phyloP scores from a whole-genome alignment of 768 basidiomycete species.

The Pleurotus citrinopileatus region DNA sequence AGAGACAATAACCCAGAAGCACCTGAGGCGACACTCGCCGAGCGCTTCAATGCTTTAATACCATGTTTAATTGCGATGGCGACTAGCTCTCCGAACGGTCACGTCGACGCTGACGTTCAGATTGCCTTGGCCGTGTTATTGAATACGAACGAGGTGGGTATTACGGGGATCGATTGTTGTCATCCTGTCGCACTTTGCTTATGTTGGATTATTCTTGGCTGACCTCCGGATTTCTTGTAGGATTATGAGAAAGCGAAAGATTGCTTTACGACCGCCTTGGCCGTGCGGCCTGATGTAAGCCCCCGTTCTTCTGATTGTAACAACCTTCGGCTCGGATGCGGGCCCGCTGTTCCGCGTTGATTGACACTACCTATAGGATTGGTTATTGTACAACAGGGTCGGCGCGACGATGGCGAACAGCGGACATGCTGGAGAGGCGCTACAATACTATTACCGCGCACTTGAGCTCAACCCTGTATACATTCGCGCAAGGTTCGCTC shows the following conservation, averaged over 20 bases:
- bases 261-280: conserved; percentile 88
- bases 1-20: conserved; percentile 27
- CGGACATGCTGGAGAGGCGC: conserved; percentile 74
- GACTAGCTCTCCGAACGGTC: conserved; percentile 48
- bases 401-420: conserved; percentile 95
- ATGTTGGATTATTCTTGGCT: neutral
- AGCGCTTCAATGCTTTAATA: conserved; percentile 55
- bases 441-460: conserved; percentile 83
- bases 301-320: neutral
- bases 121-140: conserved; percentile 91
- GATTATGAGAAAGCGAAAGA: conserved; percentile 92
- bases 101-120: conserved; percentile 92
- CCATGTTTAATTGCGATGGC: conserved; percentile 84
- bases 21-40: conserved; percentile 26
- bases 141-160: conserved; percentile 84
- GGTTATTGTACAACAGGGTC: conserved; percentile 88
- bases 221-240: conserved; percentile 32
- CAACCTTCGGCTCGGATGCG: conserved; percentile 1
- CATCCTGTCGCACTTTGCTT: conserved; percentile 8
- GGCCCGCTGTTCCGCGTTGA: conserved; percentile 6
- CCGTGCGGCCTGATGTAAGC: conserved; percentile 80
- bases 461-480: conserved; percentile 87
- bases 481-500: conserved; percentile 75
- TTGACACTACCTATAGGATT: conserved; percentile 55
- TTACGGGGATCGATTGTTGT: too few relatives aligned